Evolutionary conservation across 2,329 filamentous ascomycete genomes (phyloP).

Genomic region (Ophiostoma sp.): DNA sequence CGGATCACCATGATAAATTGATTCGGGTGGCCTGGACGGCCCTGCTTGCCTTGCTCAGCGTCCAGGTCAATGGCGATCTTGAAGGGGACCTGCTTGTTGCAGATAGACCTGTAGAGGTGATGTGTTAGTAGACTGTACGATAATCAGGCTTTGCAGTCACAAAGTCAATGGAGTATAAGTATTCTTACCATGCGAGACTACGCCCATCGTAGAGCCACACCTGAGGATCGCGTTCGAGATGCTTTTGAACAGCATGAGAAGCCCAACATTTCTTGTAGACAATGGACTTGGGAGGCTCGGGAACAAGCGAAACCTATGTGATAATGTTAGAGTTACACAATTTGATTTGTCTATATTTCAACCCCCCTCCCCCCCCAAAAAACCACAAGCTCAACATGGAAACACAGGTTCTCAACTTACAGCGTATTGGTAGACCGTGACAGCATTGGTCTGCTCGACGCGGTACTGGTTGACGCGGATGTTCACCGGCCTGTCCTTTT

Average conservation of each 20-base stretch:
- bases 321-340: background rate
- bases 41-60: conserved; percentile 49
- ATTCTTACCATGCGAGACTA: conserved; percentile 76
- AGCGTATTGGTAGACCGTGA: conserved; percentile 77
- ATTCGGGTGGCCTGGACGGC: conserved; percentile 39
- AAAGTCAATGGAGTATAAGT: background rate
- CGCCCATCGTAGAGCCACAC: conserved; percentile 78
- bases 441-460: conserved; percentile 25
- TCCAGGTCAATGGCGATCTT: conserved; percentile 72
- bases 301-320: conserved; percentile 64
- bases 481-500: conserved; percentile 54
- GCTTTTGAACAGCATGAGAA: conserved; percentile 58
- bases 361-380: too few relatives aligned
- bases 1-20: conserved; percentile 64
- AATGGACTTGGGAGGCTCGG: conserved; percentile 59
- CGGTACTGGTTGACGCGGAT: conserved; percentile 53
- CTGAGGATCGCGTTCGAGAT: conserved; percentile 50
- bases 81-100: conserved; percentile 45
- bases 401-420: conserved; percentile 51
- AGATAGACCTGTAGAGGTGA: conserved; percentile 39
- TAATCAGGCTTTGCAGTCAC: background rate
- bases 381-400: too few relatives aligned
- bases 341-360: background rate
- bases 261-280: conserved; percentile 77
- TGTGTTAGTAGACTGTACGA: background rate